Evolutionary conservation across 108 stramenopile genomes (phyloP), one percentile per base, ranked within the genome.

Genomic region (Fragilariopsis cylindrus): DNA sequence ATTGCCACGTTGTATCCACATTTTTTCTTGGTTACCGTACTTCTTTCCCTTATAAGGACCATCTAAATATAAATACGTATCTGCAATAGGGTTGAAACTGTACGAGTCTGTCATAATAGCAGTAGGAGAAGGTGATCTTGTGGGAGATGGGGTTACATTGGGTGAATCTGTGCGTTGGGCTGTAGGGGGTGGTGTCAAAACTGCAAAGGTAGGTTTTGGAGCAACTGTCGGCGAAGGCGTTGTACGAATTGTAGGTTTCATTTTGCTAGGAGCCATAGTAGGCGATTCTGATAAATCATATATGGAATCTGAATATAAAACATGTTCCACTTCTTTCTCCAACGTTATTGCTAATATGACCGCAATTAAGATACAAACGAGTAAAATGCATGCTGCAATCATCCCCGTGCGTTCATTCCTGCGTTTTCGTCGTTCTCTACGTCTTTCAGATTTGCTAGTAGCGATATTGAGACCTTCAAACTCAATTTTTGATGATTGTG

Each of bases 331-430:
- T 48, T 50, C 67, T n/a, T 50, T 52, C 7, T 39, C 48, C 6
- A 68, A 5, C 4, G 19, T 40, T 39, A 52, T 39, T 4, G 67
- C 13, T 18, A 50, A 3, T 7, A 68, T 68, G 7, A 68, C 4
- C 3, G 18, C 67, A 48, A 68, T 50, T 7, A 68, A 4, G 15
- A 68, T 39, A 18, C 67, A 68, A 52, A 68, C 48, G 7, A 48
- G 39, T 39, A 68, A 15, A 21, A 68, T 21, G 19, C 49, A 48
- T 5, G 49, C 67, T 3, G 67, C 49, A 5, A 68, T 68, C 48
- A 21, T 68, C 50, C 67, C 67, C n/a, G 46, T 68, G 48, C 48
- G 47, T 50, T 68, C 48, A 52, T 68, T 48, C 49, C 67, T 16
- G 18, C 19, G 19, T 19, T 48, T 47, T 18, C 67, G 67, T 11